Conservation (phyloP, 164 flowering plant genomes). For the Vitis amurensis region DNA sequence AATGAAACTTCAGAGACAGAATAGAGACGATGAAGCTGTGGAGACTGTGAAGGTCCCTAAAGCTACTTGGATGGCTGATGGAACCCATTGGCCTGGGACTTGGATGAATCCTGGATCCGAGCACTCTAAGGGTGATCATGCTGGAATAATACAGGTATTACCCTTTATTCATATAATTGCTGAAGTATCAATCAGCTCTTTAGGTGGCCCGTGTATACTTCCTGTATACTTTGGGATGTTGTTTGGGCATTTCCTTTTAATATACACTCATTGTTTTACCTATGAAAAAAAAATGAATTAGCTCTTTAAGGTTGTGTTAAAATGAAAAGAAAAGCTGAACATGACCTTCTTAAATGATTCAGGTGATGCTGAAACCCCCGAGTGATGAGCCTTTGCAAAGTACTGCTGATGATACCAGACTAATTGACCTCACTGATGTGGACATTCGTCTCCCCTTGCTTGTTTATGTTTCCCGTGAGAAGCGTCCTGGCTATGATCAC, state of each 20-base stretch:
- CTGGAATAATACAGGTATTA: constrained; percentile 73
- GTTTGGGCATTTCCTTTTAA: too few species aligned
- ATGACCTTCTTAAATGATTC: constrained; percentile 8
- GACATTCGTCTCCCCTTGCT: constrained; percentile 78
- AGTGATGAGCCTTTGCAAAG: constrained; percentile 64
- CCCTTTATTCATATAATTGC: too few species aligned
- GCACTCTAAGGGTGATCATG: constrained; percentile 74
- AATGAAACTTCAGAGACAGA: constrained; percentile 55
- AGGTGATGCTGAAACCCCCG: constrained; percentile 88
- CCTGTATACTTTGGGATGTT: too few species aligned
- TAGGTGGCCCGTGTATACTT: too few species aligned
- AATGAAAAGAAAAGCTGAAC: neutral
- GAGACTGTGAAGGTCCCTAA: constrained; percentile 60
- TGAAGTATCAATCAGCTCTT: too few species aligned
- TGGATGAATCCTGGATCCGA: constrained; percentile 53
- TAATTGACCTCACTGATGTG: constrained; percentile 54
- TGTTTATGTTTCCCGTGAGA: constrained; percentile 78
- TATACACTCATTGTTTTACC: too few species aligned
- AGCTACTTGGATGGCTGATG: constrained; percentile 88
- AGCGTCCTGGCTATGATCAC: constrained; percentile 80
- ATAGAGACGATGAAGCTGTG: constrained; percentile 37
- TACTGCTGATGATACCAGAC: constrained; percentile 31
- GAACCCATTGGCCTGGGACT: constrained; percentile 83
- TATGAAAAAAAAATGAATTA: too few species aligned
- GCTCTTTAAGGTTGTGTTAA: too few species aligned